These are phyloP conservation scores for Excoecaria agallocha DNA, from an alignment of 345 rosid species.

Conservation along the genomic window DNA sequence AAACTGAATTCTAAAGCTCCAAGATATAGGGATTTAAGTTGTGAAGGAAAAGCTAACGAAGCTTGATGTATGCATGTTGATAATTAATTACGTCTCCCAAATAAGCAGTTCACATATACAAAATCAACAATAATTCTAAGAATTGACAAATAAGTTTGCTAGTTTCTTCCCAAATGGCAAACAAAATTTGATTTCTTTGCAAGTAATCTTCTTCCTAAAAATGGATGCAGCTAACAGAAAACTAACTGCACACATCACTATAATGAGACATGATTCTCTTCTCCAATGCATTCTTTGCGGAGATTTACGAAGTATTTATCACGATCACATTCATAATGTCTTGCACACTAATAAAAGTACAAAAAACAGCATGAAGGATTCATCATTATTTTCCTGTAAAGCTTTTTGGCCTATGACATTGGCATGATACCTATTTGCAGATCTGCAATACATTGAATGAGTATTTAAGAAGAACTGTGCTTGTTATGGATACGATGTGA, in stretches of 20 bases:
- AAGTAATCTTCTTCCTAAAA: neutral
- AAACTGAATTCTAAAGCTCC: neutral
- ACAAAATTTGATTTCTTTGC: neutral
- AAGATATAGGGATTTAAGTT: neutral
- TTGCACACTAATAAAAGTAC: neutral
- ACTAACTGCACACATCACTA: no score
- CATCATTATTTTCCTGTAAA: neutral
- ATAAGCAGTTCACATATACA: neutral
- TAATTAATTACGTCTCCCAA: neutral
- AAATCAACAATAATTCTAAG: neutral
- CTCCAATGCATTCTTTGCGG: neutral
- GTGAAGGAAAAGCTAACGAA: neutral
- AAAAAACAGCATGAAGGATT: neutral
- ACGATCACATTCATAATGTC: neutral
- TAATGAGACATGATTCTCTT: no score
- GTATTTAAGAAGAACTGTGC: neutral
- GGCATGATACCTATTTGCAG: neutral
- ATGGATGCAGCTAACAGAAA: no score
- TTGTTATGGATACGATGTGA: neutral
- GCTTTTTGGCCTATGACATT: neutral
- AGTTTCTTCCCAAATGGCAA: neutral
- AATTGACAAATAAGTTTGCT: neutral
- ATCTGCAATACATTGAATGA: neutral
- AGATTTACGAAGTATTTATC: neutral
- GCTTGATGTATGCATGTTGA: neutral